Evolutionary conservation across 805 yeast genomes (phyloP).

Genomic region (Soucietia sequanensis): DNA sequence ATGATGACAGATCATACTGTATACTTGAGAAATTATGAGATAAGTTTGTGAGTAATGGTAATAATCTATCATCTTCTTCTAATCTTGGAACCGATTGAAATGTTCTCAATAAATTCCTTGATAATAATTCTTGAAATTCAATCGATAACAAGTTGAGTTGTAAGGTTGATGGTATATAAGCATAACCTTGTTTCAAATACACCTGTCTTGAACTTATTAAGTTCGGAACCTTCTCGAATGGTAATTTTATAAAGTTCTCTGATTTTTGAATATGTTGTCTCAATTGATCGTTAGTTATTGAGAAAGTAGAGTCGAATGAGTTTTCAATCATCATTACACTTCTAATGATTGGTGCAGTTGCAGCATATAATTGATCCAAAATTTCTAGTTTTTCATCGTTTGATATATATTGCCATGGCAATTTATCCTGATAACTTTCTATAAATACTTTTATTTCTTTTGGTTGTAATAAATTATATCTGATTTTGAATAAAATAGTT

Average conservation of each 20-base stretch:
- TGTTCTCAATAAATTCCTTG: constrained; percentile 57
- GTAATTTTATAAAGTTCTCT: constrained; percentile 77
- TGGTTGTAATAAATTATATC: constrained; percentile 63
- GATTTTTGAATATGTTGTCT: constrained; percentile 46
- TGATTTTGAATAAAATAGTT: constrained; percentile 64
- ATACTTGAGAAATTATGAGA: constrained; percentile 49
- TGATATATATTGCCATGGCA: constrained; percentile 70
- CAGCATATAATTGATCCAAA: constrained; percentile 50
- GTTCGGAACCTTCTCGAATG: constrained; percentile 82
- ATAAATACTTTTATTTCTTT: constrained; percentile 72
- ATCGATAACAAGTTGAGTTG: constrained; percentile 68
- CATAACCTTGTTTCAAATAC: constrained; percentile 64
- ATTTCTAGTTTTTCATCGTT: constrained; percentile 58
- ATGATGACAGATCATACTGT: constrained; percentile 56
- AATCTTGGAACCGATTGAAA: constrained; percentile 77
- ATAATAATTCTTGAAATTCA: constrained; percentile 61
- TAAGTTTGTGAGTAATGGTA: constrained; percentile 80
- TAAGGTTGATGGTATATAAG: constrained; percentile 80
- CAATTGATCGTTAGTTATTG: constrained; percentile 49
- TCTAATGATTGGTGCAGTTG: constrained; percentile 48
- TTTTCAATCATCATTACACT: constrained; percentile 32
- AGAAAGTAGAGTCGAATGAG: constrained; percentile 21
- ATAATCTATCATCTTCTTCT: constrained; percentile 87
- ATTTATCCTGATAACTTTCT: constrained; percentile 47
- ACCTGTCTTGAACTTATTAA: constrained; percentile 73